Conservation (phyloP, 495 filamentous ascomycete species). For the Daldinia childiae region DNA sequence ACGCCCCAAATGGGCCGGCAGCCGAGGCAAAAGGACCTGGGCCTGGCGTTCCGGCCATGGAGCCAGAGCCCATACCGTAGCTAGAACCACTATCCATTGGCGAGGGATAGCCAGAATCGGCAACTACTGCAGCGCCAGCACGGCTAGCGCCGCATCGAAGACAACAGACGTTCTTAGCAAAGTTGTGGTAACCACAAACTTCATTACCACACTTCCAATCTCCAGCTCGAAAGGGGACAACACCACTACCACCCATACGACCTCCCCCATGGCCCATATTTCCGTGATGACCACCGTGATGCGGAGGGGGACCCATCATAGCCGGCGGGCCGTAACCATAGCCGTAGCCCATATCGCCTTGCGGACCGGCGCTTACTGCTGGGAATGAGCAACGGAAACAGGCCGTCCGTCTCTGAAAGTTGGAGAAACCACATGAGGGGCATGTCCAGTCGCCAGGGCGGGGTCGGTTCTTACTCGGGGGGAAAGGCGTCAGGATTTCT, state of each 20-base stretch:
- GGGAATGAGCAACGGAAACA: constrained; percentile 99
- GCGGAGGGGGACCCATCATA: constrained; percentile 80
- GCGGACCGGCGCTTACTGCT: constrained; percentile 80
- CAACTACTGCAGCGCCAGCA: constrained; percentile 90
- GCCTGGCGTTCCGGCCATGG: constrained; percentile 85
- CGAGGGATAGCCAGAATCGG: constrained; percentile 90
- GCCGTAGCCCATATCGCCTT: constrained; percentile 78
- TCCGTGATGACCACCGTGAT: constrained; percentile 81
- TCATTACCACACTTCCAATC: constrained; percentile 99
- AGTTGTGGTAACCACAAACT: constrained; percentile 98
- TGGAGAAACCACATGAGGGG: constrained; percentile 89
- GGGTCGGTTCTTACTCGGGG: constrained; percentile 96
- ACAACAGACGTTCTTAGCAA: constrained; percentile 98
- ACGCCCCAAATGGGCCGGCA: constrained; percentile 74
- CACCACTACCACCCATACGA: constrained; percentile 79
- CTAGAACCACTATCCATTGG: constrained; percentile 85
- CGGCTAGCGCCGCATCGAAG: constrained; percentile 95
- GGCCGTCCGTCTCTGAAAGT: constrained; percentile 97
- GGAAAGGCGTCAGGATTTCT: constrained; percentile 95
- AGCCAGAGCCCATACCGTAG: constrained; percentile 79
- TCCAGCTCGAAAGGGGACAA: constrained; percentile 96
- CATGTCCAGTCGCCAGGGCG: constrained; percentile 99
- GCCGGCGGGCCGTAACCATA: constrained; percentile 75
- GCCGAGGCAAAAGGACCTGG: constrained; percentile 80
- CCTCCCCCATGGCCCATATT: constrained; percentile 77